Conservation (phyloP, 2,329 filamentous ascomycete species). For the Pseudogymnoascus destructans region DNA sequence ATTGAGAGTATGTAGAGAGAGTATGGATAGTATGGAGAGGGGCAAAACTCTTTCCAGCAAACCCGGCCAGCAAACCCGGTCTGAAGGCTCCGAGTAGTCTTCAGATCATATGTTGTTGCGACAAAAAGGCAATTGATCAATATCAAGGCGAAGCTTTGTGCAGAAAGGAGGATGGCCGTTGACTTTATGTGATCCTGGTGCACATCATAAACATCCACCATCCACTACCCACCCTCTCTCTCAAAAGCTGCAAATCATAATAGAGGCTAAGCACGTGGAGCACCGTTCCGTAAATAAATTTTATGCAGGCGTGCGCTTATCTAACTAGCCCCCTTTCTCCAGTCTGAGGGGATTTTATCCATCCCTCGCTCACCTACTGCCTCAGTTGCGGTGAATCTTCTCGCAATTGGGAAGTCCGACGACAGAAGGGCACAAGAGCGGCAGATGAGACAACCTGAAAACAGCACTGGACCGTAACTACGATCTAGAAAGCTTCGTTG, state of each 20-base stretch:
- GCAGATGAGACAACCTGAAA: conserved; percentile 6
- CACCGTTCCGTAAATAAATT: conserved; percentile 2
- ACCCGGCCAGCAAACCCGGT: no score
- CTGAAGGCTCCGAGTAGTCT: neutral
- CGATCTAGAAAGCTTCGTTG: conserved; percentile 3
- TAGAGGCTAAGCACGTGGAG: conserved; percentile 4
- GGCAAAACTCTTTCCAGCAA: neutral
- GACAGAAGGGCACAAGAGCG: neutral
- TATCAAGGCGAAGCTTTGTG: neutral
- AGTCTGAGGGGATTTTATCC: neutral
- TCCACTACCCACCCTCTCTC: neutral
- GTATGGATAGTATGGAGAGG: neutral
- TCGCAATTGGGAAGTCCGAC: conserved; percentile 3
- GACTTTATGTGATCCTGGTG: conserved; percentile 4
- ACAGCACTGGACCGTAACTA: conserved; percentile 1
- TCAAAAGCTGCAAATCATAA: neutral
- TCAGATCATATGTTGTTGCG: neutral
- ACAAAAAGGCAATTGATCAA: neutral
- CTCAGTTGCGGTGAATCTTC: conserved; percentile 5
- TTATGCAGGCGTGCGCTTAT: conserved; percentile 2
- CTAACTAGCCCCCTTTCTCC: neutral
- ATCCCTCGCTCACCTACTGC: conserved; percentile 3
- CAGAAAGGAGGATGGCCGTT: conserved; percentile 5
- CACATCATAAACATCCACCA: neutral
- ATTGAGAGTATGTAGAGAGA: neutral